Evolutionary conservation across 148 eudicot genomes (phyloP), one percentile per base, ranked within the genome.

Genomic region (Rhododendron henanense): DNA sequence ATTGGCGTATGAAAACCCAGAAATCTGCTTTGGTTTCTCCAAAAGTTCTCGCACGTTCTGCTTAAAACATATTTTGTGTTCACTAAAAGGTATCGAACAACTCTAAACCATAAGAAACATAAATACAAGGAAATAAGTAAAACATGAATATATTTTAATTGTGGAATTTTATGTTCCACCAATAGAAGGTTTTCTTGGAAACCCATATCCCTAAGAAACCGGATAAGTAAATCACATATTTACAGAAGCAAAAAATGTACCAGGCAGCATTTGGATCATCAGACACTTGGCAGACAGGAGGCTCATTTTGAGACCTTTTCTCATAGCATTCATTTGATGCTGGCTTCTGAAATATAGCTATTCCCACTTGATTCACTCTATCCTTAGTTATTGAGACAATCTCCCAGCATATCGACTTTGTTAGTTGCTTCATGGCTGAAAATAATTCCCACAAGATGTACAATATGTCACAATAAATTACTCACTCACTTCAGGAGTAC

Each of bases 351-450:
- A 87, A 94, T 85, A 94, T 88, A 86, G 95, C 97, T 48, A 88
- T 93, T 57, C 90, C 90, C 14, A 93, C 93, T 85, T 84, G 89
- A 85, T 94, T 92, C 86, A 93, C 63, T 84, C 82, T 85, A 78
- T 94, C 92, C 78, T 86, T 85, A 21, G 86, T 89, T 82, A 90
- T 88, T 83, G 81, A 83, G 47, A 92, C 87, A 69, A 92, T 94
- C 39, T 93, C 92, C 96, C 96, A 93, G 86, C 95, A 93, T 90
- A 94, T 93, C 81, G 92, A 84, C 87, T 93, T 91, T 45, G 97
- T 91, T 67, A 94, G 84, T 89, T 89, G 85, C 87, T 91, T 51
- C 93, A 91, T 93, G 31, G 90, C 96, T 93, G 92, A 84, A 79
- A 80, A 53, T 37, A 55, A 84, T 55, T 31, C 55, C 25, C 61